Evolutionary conservation across 345 rosid genomes (phyloP), one percentile per base, ranked within the genome.

Genomic region (Hirschfeldia incana): DNA sequence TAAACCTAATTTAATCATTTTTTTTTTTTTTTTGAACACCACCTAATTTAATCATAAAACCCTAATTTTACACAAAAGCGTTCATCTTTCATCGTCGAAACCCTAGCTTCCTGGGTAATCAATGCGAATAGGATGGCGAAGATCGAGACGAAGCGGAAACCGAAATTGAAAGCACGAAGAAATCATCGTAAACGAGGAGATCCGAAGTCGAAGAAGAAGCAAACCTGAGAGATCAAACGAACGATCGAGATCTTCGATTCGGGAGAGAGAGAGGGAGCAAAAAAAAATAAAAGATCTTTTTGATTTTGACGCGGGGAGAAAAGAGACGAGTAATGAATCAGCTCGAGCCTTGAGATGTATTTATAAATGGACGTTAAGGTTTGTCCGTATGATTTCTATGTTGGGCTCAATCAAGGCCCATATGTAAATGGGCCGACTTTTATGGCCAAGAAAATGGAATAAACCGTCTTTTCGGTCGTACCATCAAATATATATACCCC

Each of bases 201-300:
- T 37, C 21, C 46, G 72, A 53, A 72, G 81, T 29, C 53, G 82
- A 68, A 60, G 65, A 9, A 68, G 77, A 81, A 81, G 77, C 80
- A 76, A 81, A 81, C 84, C 84, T 81, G 84, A 72, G 73, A 30
- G 71, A 73, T 17, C 62, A 55, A 55, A 72, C 65, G 66, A 72
- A 69, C 30, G 75, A 78, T 32, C 63, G 57, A 26, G 37, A 65
- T 33, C 74, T 73, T 67, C 69, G 77, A 57, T 10, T 76, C 5
- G 8, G 21, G 17, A 12, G 61, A 21, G 46, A 4, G 63, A 9
- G 32, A 11, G 10, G 3, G 8, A 21, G 21, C 8, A 8, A 9
- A 57, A 26, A 53, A 53, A 6, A 16, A 51, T 8, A 21, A 49
- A 11, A 13, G 13, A 44, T 39, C 5, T 37, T 42, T 29, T 29